Conservation (phyloP, 208 protist genomes). For the Tritrichomonas foetus region DNA sequence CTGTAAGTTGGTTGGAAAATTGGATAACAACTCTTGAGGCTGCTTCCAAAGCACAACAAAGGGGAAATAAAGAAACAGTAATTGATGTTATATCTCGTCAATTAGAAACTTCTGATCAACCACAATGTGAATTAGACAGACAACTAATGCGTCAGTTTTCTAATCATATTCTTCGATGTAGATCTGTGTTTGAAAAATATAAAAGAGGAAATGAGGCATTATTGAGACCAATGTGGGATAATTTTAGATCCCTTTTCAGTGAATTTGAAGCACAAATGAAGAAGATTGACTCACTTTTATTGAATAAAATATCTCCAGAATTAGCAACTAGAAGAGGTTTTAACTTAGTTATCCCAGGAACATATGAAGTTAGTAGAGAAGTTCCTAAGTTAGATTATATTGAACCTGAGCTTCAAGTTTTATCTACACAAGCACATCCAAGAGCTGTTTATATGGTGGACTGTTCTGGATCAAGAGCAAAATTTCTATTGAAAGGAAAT, state of each 20-base stretch:
- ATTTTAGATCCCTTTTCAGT: neutral
- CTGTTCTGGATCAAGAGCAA: neutral
- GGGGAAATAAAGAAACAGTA: neutral
- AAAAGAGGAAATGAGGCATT: neutral
- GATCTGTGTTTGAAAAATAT: neutral
- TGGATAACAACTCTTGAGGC: neutral
- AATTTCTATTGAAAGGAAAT: constrained; percentile 42
- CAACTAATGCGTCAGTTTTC: neutral
- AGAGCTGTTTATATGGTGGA: neutral
- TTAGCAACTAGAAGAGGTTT: neutral
- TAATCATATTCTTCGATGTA: neutral
- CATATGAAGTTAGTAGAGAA: neutral
- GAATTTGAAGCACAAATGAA: neutral
- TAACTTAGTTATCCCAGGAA: neutral
- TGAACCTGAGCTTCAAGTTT: neutral
- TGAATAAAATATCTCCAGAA: neutral
- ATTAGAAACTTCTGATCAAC: neutral
- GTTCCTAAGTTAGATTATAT: neutral
- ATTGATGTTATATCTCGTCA: neutral
- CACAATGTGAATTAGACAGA: neutral
- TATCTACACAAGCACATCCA: neutral
- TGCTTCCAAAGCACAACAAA: neutral
- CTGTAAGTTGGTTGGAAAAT: neutral
- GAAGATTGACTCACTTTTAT: neutral
- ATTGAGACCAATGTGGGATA: neutral